Conservation (phyloP, 768 basidiomycete species). For the Amanita polypyramis region DNA sequence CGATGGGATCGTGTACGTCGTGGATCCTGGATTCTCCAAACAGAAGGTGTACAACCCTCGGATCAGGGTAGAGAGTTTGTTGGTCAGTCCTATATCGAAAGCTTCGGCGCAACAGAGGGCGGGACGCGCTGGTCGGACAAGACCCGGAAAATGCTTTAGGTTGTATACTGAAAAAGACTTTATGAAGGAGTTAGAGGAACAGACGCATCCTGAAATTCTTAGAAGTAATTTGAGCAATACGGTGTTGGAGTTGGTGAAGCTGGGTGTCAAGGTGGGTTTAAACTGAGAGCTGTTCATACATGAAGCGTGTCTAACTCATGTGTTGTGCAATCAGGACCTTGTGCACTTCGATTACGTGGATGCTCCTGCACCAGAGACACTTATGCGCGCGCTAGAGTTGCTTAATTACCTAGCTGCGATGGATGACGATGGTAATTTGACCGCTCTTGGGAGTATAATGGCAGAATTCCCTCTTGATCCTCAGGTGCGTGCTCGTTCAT, state of each 20-base stretch:
- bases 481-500: constrained; percentile 42
- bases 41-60: constrained; percentile 98
- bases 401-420: constrained; percentile 88
- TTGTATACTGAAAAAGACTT: constrained; percentile 97
- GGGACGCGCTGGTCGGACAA: constrained; percentile 90
- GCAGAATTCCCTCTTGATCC: constrained; percentile 99
- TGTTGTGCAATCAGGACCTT: constrained; percentile 46
- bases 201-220: constrained; percentile 94
- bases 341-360: constrained; percentile 86
- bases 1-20: constrained; percentile 98
- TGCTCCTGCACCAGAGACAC: constrained; percentile 89
- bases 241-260: constrained; percentile 87
- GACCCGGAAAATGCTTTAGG: constrained; percentile 96
- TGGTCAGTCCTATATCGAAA: constrained; percentile 94
- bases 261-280: constrained; percentile 67
- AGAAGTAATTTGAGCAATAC: constrained; percentile 90
- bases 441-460: constrained; percentile 82
- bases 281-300: background rate
- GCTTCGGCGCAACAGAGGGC: constrained; percentile 94
- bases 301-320: background rate
- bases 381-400: constrained; percentile 93
- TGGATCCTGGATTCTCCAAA: constrained; percentile 95
- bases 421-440: constrained; percentile 90
- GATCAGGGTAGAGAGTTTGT: constrained; percentile 87
- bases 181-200: constrained; percentile 90